phyloP scores from a whole-genome alignment of 2,329 filamentous ascomycete genomes.

The Exophiala viscosa region DNA sequence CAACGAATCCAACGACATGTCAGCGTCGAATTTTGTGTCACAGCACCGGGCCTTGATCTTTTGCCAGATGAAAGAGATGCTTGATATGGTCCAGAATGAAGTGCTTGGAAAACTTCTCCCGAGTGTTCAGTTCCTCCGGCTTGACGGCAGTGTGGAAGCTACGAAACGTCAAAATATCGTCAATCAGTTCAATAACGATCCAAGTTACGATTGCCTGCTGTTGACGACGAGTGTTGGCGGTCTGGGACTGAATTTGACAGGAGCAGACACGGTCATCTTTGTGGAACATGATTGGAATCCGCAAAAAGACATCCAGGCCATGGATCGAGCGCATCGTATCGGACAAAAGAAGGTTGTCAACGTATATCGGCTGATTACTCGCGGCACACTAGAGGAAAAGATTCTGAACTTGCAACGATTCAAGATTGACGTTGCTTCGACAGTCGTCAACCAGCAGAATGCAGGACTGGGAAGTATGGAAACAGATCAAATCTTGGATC shows the following conservation, averaged over 20 bases:
- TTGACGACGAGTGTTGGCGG: constrained; percentile 94
- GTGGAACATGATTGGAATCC: constrained; percentile 99
- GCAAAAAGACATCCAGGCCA: constrained; percentile 96
- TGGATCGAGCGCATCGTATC: constrained; percentile 97
- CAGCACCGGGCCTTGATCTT: constrained; percentile 95
- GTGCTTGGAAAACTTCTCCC: constrained; percentile 89
- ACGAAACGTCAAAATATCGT: constrained; percentile 95
- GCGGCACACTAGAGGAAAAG: constrained; percentile 96
- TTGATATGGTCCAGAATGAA: constrained; percentile 96
- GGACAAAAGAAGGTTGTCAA: constrained; percentile 99
- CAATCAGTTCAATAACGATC: constrained; percentile 97
- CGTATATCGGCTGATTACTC: constrained; percentile 92
- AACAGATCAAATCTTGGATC: constrained; percentile 93
- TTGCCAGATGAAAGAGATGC: constrained; percentile 99
- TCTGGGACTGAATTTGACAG: constrained; percentile 88
- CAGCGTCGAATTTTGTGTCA: constrained; percentile 72
- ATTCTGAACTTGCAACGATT: constrained; percentile 96
- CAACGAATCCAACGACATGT: constrained; percentile 36
- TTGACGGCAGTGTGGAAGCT: constrained; percentile 89
- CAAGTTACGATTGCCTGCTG: constrained; percentile 89
- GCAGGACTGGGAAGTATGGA: constrained; percentile 94
- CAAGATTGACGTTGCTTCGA: constrained; percentile 98
- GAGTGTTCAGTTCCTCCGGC: constrained; percentile 84
- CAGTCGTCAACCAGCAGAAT: constrained; percentile 98
- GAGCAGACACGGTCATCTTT: constrained; percentile 97